Base-by-base conservation (phyloP, 495 filamentous ascomycete genomes). In the Hyaloscypha finlandica region DNA sequence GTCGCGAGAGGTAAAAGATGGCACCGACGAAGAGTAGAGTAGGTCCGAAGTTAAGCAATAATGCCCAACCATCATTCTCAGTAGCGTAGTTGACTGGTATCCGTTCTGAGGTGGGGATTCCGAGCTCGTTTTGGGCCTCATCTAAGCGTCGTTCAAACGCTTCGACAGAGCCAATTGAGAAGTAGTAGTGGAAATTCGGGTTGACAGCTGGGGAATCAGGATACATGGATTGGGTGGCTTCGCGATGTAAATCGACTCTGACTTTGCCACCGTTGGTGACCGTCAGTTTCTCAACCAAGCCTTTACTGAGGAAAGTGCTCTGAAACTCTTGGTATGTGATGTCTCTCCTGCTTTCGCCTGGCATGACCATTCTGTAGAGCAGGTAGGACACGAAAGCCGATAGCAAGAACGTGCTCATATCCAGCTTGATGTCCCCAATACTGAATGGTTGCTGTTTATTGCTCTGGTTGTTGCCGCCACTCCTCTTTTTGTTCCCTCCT, bases 301-400 rank as follows among this genome's bases (percentile, higher is more conserved):
- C 95, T 79, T 94, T 96, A 75, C 97, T 93, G 55, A 99, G 83
- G 81, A 96, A 98, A 48, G 92, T 94, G 68, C 87, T 90, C 54
- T 89, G 83, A 76, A 98, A 91, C 77, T 98, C 96, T 81, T 99
- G 94, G 92, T 93, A 99, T 52, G 95, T 97, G 66, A 99, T 97
- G 71, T 97, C 94, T 57, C 85, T 84, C 53, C 83, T 79, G 63
- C 81, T 81, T 64, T 96, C 92, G 14, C 83, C 84, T 32, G 92
- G 85, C 59, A 86, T 81, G 25, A 91, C 70, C 61, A 83, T 83
- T 14, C 83, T 81, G 71, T 87, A 89, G 63, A 85, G 70, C 56
- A 89, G 78, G 71, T 89, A 94, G 9, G 87, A 78, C 8, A 90
- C 73, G 62, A 93, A 78, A 8, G 83, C 75, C 53, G 81, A 80